Evolutionary conservation across 2,329 filamentous ascomycete species (phyloP).

Genomic region (Pseudogymnoascus sp.): DNA sequence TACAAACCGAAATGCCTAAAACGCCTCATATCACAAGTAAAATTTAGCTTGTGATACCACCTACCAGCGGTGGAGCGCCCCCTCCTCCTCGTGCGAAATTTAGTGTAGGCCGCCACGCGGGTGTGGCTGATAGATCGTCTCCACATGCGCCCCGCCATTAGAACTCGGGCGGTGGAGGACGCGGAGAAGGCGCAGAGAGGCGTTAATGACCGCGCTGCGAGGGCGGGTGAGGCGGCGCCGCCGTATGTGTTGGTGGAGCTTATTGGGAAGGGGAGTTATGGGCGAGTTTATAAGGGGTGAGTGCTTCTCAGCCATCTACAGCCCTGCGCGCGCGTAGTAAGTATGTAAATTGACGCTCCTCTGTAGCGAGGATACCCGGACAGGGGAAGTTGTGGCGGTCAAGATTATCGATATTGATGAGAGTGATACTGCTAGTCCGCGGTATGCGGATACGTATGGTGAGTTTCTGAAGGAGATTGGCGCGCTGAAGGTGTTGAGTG

Average conservation of each 20-base stretch:
- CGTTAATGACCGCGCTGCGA: conserved; percentile 56
- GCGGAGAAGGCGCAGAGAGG: conserved; percentile 62
- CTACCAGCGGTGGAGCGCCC: not conserved
- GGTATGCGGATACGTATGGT: conserved; percentile 59
- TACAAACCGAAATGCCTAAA: not conserved
- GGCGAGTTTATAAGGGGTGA: conserved; percentile 64
- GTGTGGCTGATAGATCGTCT: conserved; percentile 23
- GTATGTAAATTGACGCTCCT: not conserved
- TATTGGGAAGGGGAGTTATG: conserved; percentile 69
- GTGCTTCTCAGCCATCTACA: not conserved
- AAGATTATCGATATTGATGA: conserved; percentile 84
- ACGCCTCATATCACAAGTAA: not conserved
- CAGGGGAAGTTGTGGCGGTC: conserved; percentile 55
- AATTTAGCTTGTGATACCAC: not conserved
- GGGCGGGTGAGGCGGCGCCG: conserved; percentile 54
- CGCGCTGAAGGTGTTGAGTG: conserved; percentile 65
- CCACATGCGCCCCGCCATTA: conserved; percentile 42
- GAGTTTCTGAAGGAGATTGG: conserved; percentile 65
- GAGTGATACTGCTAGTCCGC: conserved; percentile 59
- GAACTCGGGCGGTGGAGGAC: conserved; percentile 59
- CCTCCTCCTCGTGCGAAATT: not conserved
- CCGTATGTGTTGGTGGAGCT: conserved; percentile 63
- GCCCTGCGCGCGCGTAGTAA: not conserved
- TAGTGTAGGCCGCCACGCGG: not conserved
- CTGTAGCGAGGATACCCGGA: conserved; percentile 24